A percentile compares a stretch with the other conserved stretches of the same genome.
phyloP scores from a whole-genome alignment of 345 rosid genomes.

The Populus euphratica region DNA sequence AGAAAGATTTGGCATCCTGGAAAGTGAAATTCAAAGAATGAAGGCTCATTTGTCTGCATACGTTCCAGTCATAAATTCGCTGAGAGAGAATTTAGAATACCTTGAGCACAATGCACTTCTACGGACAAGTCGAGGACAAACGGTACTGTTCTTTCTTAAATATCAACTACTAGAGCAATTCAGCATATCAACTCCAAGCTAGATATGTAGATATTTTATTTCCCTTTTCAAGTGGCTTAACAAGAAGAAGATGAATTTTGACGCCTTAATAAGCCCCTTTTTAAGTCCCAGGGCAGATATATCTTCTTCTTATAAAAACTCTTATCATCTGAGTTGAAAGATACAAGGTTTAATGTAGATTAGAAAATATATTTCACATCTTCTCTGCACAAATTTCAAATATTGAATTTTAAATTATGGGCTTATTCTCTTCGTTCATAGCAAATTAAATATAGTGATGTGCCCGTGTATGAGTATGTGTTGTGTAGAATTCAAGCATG shows the following conservation, averaged over 20 bases:
- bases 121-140: conserved; percentile 22
- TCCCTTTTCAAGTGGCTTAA: not conserved
- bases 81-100: conserved; percentile 21
- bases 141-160: conserved; percentile 30
- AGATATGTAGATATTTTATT: not conserved
- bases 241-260: not conserved
- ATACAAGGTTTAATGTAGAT: not conserved
- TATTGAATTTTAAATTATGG: not conserved
- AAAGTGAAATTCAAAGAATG: conserved; percentile 23
- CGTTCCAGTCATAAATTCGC: conserved; percentile 21
- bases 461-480: not conserved
- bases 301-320: conserved; percentile 2
- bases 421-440: not conserved
- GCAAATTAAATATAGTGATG: not conserved
- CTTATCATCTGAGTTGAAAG: not conserved
- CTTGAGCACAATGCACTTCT: conserved; percentile 31
- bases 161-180: conserved; percentile 6
- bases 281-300: not conserved
- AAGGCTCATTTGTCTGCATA: conserved; percentile 30
- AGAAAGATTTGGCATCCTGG: conserved; percentile 18
- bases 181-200: not conserved
- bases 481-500: not conserved
- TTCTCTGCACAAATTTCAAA: not conserved
- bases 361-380: not conserved
- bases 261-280: not conserved